Conservation (phyloP, 108 stramenopile genomes). For the Conticribra guillardii region DNA sequence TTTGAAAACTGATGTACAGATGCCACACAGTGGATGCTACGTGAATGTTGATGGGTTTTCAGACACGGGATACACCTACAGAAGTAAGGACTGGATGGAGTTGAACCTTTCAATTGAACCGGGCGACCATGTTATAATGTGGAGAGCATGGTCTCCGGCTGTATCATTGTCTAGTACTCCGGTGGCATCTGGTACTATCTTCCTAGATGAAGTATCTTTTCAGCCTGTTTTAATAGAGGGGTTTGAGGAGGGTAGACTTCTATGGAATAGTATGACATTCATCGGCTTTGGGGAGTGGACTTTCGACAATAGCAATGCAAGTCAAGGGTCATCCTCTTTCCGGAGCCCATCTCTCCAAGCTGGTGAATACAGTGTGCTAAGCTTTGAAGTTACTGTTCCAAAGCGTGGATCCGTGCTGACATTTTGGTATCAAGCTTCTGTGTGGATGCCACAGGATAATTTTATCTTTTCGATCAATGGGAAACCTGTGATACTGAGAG, state of each 20-base stretch:
- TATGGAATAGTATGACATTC: neutral
- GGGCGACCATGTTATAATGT: conserved; percentile 29
- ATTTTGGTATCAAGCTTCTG: conserved; percentile 16
- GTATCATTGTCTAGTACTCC: neutral
- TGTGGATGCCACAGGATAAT: neutral
- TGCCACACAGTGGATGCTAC: conserved; percentile 41
- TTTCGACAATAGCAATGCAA: conserved; percentile 11
- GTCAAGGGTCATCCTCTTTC: conserved; percentile 11
- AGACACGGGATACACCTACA: conserved; percentile 31
- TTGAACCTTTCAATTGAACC: conserved; percentile 6
- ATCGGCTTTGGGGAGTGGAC: conserved; percentile 6
- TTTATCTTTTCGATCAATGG: conserved; percentile 29
- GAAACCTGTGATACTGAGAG: neutral
- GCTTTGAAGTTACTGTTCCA: conserved; percentile 9
- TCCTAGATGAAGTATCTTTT: conserved; percentile 22
- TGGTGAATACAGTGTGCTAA: conserved; percentile 16
- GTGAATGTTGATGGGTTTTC: conserved; percentile 24
- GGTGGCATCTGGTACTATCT: conserved; percentile 9
- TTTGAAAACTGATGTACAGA: conserved; percentile 30
- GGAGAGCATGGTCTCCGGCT: conserved; percentile 22
- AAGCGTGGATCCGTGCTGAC: conserved; percentile 8
- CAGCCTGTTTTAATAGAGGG: conserved; percentile 14
- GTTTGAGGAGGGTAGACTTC: conserved; percentile 20
- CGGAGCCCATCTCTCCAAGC: conserved; percentile 9
- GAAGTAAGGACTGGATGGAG: conserved; percentile 1